phyloP scores from a whole-genome alignment of 768 basidiomycete species.

The Suillus sp. region DNA sequence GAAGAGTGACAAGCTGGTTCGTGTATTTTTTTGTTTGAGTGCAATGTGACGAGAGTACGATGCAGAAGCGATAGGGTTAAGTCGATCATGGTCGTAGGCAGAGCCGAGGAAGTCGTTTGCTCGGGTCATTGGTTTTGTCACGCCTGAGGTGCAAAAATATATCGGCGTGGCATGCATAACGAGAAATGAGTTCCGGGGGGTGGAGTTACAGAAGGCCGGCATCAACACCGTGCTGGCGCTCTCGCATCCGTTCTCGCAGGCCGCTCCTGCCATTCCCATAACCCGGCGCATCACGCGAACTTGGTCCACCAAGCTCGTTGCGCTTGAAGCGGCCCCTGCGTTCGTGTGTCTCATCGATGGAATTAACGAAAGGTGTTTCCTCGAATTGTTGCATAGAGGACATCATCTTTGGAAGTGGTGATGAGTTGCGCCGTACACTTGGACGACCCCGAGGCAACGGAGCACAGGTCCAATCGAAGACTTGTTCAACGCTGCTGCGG shows the following conservation, averaged over 20 bases:
- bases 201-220: slow-evolving; percentile 26
- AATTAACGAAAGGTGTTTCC: slow-evolving; percentile 30
- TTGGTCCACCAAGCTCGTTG: slow-evolving; percentile 52
- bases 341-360: slow-evolving; percentile 27
- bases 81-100: slow-evolving; percentile 25
- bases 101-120: slow-evolving; percentile 24
- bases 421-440: slow-evolving; percentile 53
- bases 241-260: slow-evolving; percentile 42
- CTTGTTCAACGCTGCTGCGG: slow-evolving; percentile 44
- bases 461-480: slow-evolving; percentile 49
- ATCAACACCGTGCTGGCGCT: slow-evolving; percentile 29
- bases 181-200: slow-evolving; percentile 3
- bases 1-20: slow-evolving; percentile 29
- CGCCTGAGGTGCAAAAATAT: slow-evolving; percentile 10
- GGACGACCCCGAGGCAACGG: slow-evolving; percentile 48
- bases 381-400: slow-evolving; percentile 38
- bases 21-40: slow-evolving; percentile 25
- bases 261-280: slow-evolving; percentile 69
- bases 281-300: slow-evolving; percentile 55
- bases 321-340: slow-evolving; percentile 56
- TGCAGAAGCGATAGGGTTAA: slow-evolving; percentile 21
- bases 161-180: slow-evolving; percentile 11
- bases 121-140: slow-evolving; percentile 18
- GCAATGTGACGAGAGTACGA: slow-evolving; percentile 20
- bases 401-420: slow-evolving; percentile 55